Base-by-base conservation (phyloP, 768 basidiomycete species). In the Suillus discolor region DNA sequence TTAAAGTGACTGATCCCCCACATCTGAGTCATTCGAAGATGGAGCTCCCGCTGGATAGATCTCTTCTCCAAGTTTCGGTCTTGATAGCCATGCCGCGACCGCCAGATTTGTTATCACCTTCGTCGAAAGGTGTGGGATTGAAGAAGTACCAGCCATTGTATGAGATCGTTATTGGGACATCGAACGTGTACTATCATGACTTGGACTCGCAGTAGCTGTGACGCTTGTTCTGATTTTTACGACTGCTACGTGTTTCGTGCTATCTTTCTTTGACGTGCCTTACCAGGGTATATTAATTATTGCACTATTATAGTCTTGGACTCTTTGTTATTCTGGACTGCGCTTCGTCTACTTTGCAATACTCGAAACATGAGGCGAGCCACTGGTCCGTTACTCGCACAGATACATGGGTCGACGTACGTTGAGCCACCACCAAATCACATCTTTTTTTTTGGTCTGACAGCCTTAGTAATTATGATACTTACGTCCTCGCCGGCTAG, bases 151-250 rank as follows among this genome's bases (percentile, higher is more conserved):
- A 34, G 31, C 44, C 18, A 25, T 47, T 68, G 61, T 69, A 70
- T 9, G 75, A 77, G 60, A 47, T 73, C 28, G 74, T 62, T 62
- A 68, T 77, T 57, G 75, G 71, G n/a, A 78, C 77, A 38, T 69
- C 70, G 8, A 53, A 66, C 12, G 38, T 70, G 47, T 42, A 23
- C 45, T 77, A 67, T 34, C 62, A 66, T 39, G 65, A 70, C 31
- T 55, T 62, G 16, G n/a, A 63, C 15, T 59, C 66, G 39, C 62
- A 61, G 28, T 72, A 72, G 69, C 53, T 44, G 13, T 64, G 57
- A 28, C 38, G 41, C 18, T 20, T 62, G 44, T 61, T 64, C 39
- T 55, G 44, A 23, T 42, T 23, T 15, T 54, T 53, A 49, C 54
- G 61, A 62, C 51, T 59, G 64, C 34, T 65, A 59, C 62, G 69